These are phyloP conservation scores for Pichia eremophila DNA, from an alignment of 805 yeast species.

Conservation along the genomic window DNA sequence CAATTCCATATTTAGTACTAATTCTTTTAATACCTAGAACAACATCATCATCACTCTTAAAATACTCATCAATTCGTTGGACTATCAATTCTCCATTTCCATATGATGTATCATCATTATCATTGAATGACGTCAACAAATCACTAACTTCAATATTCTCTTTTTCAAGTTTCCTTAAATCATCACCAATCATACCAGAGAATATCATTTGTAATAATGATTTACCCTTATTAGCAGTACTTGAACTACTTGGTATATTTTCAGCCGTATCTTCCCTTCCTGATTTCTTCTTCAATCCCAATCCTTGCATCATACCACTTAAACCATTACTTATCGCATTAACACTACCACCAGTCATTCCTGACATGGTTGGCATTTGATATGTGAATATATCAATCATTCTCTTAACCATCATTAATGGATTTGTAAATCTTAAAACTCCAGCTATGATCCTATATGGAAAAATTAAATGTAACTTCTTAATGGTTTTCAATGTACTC, in stretches of 20 bases:
- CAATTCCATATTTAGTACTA: constrained; percentile 13
- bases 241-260: background rate
- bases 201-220: constrained; percentile 69
- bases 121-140: background rate
- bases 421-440: constrained; percentile 76
- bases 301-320: constrained; percentile 8
- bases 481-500: constrained; percentile 63
- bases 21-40: constrained; percentile 25
- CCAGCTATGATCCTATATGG: constrained; percentile 76
- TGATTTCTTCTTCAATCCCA: background rate
- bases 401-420: constrained; percentile 71
- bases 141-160: constrained; percentile 22
- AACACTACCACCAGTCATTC: constrained; percentile 11
- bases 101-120: background rate
- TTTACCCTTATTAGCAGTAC: constrained; percentile 17
- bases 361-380: constrained; percentile 51
- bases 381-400: constrained; percentile 75
- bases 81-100: constrained; percentile 8
- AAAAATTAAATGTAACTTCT: constrained; percentile 62
- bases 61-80: constrained; percentile 23
- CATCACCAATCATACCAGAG: constrained; percentile 65
- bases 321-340: constrained; percentile 6
- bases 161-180: constrained; percentile 51
- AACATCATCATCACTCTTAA: constrained; percentile 17
- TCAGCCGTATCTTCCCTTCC: background rate